Conservation (phyloP, 306 rosid species). For the Rosa lucieae region DNA sequence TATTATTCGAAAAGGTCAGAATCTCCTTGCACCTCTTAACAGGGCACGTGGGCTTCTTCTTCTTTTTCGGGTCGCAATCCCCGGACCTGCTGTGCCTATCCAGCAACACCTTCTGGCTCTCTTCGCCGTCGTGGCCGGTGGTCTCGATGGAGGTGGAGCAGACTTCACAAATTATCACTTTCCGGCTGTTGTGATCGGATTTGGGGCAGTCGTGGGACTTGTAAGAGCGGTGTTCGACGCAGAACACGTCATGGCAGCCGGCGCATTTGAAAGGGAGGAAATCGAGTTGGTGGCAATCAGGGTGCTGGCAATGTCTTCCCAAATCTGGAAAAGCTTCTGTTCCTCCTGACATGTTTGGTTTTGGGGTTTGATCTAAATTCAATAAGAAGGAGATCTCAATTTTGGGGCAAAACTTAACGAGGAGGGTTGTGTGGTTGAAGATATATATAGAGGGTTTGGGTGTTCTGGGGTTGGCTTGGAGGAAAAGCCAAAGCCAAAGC, state of each 20-base stretch:
- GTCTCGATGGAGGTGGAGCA: slow-evolving; percentile 79
- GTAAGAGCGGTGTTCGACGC: slow-evolving; percentile 74
- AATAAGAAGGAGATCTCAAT: background rate
- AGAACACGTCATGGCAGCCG: slow-evolving; percentile 68
- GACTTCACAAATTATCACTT: slow-evolving; percentile 66
- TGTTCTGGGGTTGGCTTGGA: slow-evolving; percentile 18
- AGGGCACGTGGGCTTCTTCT: slow-evolving; percentile 73
- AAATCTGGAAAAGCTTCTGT: slow-evolving; percentile 93
- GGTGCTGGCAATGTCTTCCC: slow-evolving; percentile 73
- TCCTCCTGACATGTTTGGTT: slow-evolving; percentile 66
- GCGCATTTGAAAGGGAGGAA: slow-evolving; percentile 85
- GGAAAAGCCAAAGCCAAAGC: slow-evolving; percentile 6
- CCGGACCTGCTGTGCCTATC: slow-evolving; percentile 61
- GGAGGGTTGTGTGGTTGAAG: background rate
- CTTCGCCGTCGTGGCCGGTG: slow-evolving; percentile 37
- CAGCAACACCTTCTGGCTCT: slow-evolving; percentile 46
- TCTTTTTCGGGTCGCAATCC: slow-evolving; percentile 66
- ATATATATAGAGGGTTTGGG: background rate
- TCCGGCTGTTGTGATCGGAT: slow-evolving; percentile 71
- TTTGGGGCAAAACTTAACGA: background rate
- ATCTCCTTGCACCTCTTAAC: slow-evolving; percentile 70
- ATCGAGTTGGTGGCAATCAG: slow-evolving; percentile 76
- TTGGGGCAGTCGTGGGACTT: slow-evolving; percentile 73
- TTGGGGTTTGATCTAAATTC: background rate
- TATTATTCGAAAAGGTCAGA: slow-evolving; percentile 71